Evolutionary conservation across 257 asterid species (phyloP).

Genomic region (Nicotiana obtusifolia): DNA sequence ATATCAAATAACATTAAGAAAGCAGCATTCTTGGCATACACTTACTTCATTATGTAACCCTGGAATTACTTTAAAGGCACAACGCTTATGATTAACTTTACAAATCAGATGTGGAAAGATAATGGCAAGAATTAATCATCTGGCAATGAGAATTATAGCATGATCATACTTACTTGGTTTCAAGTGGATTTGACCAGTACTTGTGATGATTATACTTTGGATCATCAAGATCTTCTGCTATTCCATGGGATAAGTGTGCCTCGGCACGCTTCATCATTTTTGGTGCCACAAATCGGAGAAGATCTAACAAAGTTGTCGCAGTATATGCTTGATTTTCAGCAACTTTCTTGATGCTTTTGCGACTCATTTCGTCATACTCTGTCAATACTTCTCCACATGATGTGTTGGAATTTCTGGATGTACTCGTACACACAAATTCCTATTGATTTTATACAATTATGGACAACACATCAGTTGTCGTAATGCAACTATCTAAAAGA

Average conservation of each 20-base stretch:
- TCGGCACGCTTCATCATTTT: constrained; percentile 20
- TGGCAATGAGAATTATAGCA: background rate
- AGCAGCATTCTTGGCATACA: background rate
- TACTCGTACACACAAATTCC: background rate
- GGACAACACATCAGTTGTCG: background rate
- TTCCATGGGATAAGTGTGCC: constrained; percentile 19
- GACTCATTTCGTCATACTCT: constrained; percentile 18
- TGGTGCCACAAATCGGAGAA: constrained; percentile 19
- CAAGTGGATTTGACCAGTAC: constrained; percentile 23
- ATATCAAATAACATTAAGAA: background rate
- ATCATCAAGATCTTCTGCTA: constrained; percentile 19
- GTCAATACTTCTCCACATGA: constrained; percentile 13
- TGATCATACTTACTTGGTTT: constrained; percentile 8
- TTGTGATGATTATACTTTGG: constrained; percentile 15
- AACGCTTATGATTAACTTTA: background rate
- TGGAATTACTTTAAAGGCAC: background rate
- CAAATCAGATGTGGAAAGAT: background rate
- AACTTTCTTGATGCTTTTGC: constrained; percentile 5
- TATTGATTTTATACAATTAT: background rate
- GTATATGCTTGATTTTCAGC: constrained; percentile 18
- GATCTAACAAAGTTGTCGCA: constrained; percentile 6
- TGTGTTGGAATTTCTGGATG: background rate
- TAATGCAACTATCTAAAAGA: background rate
- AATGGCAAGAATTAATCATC: background rate
- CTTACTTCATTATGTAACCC: background rate